A percentile compares a stretch with the other conserved stretches of the same genome.
Conservation (phyloP, 2,329 filamentous ascomycete species). For the Alternaria gansuensis region DNA sequence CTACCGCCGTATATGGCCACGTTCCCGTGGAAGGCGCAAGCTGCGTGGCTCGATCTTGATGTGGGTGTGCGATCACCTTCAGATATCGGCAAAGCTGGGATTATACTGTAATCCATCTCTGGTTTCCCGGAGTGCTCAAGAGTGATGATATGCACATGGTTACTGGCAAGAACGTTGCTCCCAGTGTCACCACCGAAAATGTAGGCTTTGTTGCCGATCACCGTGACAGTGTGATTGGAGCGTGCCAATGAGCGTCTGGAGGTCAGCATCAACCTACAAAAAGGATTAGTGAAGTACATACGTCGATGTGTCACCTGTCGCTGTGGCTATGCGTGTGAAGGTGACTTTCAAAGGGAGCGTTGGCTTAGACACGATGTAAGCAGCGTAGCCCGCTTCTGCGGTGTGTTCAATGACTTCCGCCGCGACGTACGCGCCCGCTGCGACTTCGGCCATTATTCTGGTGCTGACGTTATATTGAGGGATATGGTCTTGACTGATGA, state of each 20-base stretch:
- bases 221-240: constrained; percentile 53
- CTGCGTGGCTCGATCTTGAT: constrained; percentile 52
- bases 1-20: constrained; percentile 55
- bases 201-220: constrained; percentile 56
- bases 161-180: constrained; percentile 51
- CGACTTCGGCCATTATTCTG: constrained; percentile 53
- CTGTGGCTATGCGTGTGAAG: constrained; percentile 54
- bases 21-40: constrained; percentile 52
- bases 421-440: constrained; percentile 50
- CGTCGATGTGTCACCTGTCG: constrained; percentile 48
- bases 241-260: constrained; percentile 43
- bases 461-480: background rate
- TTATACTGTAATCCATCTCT: constrained; percentile 54
- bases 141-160: constrained; percentile 55
- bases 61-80: constrained; percentile 46
- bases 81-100: constrained; percentile 52
- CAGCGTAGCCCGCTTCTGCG: constrained; percentile 52
- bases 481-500: background rate
- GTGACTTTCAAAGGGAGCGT: constrained; percentile 56
- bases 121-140: constrained; percentile 44
- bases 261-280: constrained; percentile 11
- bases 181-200: constrained; percentile 56
- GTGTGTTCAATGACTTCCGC: constrained; percentile 54
- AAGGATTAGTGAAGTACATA: constrained; percentile 11
- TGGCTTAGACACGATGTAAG: constrained; percentile 55